Evolutionary conservation across 257 asterid genomes (phyloP), one percentile per base, ranked within the genome.

Genomic region (Parsonsia alboflavescens): DNA sequence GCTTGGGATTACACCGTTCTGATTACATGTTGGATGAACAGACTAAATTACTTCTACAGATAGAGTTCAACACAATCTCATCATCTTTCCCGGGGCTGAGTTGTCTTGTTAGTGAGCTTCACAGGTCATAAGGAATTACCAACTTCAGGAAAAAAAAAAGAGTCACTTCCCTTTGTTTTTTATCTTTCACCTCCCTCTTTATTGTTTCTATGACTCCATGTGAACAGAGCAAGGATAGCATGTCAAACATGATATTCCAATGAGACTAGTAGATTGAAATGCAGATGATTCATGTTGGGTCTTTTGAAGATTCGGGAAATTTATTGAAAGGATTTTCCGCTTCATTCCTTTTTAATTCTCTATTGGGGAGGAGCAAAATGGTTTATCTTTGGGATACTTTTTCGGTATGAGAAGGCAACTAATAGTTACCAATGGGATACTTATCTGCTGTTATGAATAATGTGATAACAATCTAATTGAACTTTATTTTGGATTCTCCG

Each of bases 11-110:
- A 61, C 98, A 95, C 77, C 98, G 99, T 69, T 95, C 98, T 48
- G 98, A 95, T 84, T 95, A 95, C 73, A 95, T 92, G 98, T 85
- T 95, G 87, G 99, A 92, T 74, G 92, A 90, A 71, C 86, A 95
- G 80, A 90, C 99, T 71, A 88, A 87, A 84, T 80, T 82, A 66
- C 99, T 95, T 84, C 91, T 92, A 81, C 99, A 95, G 83, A 92
- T 95, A 80, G 99, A 95, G 96, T 90, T 95, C 81, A 95, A 95
- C 82, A 92, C 99, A 68, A 95, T 95, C 75, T 88, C 99, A 59
- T 92, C 96, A 68, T 95, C 99, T 74, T 95, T 95, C 85, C 86
- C 98, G 49, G 99, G 99, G 74, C 84, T 95, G 84, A 82, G 96
- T 86, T 76, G 96, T 82, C 93, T 90, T 83, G 97, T 95, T 81